Percentiles rank a stretch among this genome's conserved stretches.
Conservation (phyloP, 1,139 yeast genomes). For the Diutina pseudorugosa region DNA sequence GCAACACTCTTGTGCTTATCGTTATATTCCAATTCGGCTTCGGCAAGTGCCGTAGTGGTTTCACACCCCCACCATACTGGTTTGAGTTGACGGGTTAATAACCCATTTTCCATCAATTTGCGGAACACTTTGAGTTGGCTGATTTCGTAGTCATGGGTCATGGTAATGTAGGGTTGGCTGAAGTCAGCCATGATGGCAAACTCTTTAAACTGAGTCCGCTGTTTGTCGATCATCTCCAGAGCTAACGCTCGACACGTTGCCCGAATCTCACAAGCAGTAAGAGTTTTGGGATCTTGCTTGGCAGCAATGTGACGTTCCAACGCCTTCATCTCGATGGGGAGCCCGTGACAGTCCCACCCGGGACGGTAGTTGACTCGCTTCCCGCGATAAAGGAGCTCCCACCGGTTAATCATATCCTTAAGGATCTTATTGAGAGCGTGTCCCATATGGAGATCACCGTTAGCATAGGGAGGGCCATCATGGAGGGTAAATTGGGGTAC, state of each 20-base stretch:
- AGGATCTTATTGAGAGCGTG: conserved; percentile 84
- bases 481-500: conserved; percentile 54
- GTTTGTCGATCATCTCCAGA: conserved; percentile 44
- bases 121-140: conserved; percentile 64
- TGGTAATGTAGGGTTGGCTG: conserved; percentile 57
- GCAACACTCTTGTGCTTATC: conserved; percentile 62
- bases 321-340: conserved; percentile 89
- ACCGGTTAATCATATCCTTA: conserved; percentile 76
- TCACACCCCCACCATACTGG: conserved; percentile 99
- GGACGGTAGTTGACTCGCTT: conserved; percentile 61
- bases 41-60: conserved; percentile 89
- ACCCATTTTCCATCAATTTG: conserved; percentile 49
- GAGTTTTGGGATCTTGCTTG: conserved; percentile 14
- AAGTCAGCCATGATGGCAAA: conserved; percentile 83
- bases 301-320: conserved; percentile 17
- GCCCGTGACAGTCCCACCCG: conserved; percentile 99
- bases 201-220: conserved; percentile 48
- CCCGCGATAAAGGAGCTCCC: conserved; percentile 46
- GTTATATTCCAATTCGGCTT: conserved; percentile 86
- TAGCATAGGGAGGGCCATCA: conserved; percentile 98
- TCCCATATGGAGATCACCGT: conserved; percentile 87
- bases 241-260: conserved; percentile 62
- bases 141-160: conserved; percentile 58
- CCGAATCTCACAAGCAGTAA: conserved; percentile 40
- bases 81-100: conserved; percentile 72